A percentile compares a stretch with the other conserved stretches of the same genome.
These are phyloP conservation scores for Cyclotella baltica DNA, from an alignment of 108 stramenopile genomes.

Conservation along the genomic window DNA sequence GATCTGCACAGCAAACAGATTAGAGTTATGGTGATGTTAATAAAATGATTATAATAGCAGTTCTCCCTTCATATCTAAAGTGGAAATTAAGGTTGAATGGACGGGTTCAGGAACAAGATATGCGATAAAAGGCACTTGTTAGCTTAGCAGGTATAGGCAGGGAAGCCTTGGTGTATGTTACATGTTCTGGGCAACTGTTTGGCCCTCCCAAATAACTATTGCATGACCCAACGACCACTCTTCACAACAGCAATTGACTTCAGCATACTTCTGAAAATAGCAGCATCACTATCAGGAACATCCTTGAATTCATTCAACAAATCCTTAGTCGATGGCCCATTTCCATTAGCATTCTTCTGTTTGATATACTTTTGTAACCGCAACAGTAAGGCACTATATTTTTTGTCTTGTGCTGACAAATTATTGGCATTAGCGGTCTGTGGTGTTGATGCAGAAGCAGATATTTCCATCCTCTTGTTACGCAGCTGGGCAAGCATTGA, in stretches of 20 bases:
- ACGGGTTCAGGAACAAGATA: too few relatives aligned
- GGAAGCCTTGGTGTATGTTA: too few relatives aligned
- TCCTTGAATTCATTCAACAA: constrained; percentile 72
- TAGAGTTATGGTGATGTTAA: too few relatives aligned
- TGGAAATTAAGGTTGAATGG: too few relatives aligned
- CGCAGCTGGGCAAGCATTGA: constrained; percentile 66
- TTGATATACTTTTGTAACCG: constrained; percentile 62
- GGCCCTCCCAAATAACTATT: not conserved
- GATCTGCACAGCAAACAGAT: too few relatives aligned
- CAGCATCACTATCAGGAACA: constrained; percentile 68
- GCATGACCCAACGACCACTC: constrained; percentile 64
- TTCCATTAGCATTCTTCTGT: constrained; percentile 23
- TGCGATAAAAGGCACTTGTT: too few relatives aligned
- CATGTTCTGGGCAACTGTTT: not conserved
- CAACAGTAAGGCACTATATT: constrained; percentile 58
- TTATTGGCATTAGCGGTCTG: constrained; percentile 8
- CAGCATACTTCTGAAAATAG: constrained; percentile 69
- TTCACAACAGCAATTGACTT: constrained; percentile 71
- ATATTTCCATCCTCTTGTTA: constrained; percentile 56
- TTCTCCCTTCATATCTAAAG: too few relatives aligned
- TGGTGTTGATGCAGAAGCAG: constrained; percentile 30
- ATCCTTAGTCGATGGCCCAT: constrained; percentile 71
- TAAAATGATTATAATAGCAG: too few relatives aligned
- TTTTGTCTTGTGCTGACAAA: constrained; percentile 23
- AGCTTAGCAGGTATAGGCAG: too few relatives aligned